Evolutionary conservation across 2,329 filamentous ascomycete species (phyloP), one percentile per base, ranked within the genome.

Genomic region (Helminthosporium solani): DNA sequence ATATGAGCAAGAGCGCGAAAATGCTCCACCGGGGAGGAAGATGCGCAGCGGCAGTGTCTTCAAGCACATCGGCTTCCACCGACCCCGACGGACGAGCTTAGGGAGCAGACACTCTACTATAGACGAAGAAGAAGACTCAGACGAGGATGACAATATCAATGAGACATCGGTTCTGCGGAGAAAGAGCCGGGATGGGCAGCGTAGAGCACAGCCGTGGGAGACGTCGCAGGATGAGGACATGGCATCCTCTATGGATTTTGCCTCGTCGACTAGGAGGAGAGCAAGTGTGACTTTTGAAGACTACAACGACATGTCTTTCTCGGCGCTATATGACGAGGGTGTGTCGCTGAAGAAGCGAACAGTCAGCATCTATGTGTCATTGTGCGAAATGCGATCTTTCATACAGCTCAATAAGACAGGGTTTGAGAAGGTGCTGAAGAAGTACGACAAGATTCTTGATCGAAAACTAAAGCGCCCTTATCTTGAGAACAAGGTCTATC

Each of bases 401-500:
- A 85, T 91, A 44, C 92, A 97, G 73, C 82, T 99, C 52, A 99
- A 99, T 78, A 87, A 88, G 72, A 99, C 94, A 0, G 94, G 94
- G 11, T 99, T 99, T 73, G 83, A 86, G 63, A 99, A 99, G 73
- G 91, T 95, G 0, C 75, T 97, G 57, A 99, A 99, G 74, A 99
- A 99, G 71, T 99, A 94, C 64, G 94, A 99, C 78, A 99, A 99
- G 77, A 97, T 88, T 46, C 74, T 96, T 47, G 87, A 96, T 70
- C 85, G 86, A 54, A 85, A 85, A 58, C 76, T 97, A 44, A 90
- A 92, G 56, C 76, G 81, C 12, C 75, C 79, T 36, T 99, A 96
- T 68, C 83, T 96, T 70, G 79, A 82, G 45, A 74, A 82, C 25
- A 78, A 81, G 28, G 90, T 99, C 42, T 83, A 88, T 47, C 77